A percentile compares a stretch with the other conserved stretches of the same genome.
phyloP scores from a whole-genome alignment of 768 basidiomycete species.

The Kwoniella pini region DNA sequence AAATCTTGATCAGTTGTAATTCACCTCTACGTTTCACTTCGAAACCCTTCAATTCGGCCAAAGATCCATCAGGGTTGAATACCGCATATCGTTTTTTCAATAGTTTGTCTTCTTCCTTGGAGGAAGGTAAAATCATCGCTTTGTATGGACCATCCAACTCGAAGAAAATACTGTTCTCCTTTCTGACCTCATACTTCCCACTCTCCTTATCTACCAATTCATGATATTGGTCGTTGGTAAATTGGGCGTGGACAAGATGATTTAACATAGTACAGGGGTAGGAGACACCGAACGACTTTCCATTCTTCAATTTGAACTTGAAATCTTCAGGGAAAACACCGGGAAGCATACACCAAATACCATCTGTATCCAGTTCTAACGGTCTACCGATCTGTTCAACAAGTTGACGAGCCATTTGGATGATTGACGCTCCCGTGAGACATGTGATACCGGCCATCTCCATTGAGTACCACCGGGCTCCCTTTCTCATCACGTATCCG shows the following conservation, averaged over 20 bases:
- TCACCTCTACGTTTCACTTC: constrained; percentile 98
- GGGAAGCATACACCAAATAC: constrained; percentile 99
- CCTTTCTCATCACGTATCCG: constrained; percentile 99
- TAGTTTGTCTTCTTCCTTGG: constrained; percentile 98
- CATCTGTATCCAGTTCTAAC: constrained; percentile 95
- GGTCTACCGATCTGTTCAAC: constrained; percentile 98
- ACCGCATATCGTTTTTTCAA: constrained; percentile 99
- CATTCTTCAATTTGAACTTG: constrained; percentile 83
- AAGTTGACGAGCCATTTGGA: constrained; percentile 95
- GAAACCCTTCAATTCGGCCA: constrained; percentile 99
- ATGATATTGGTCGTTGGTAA: constrained; percentile 98
- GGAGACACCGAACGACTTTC: constrained; percentile 84
- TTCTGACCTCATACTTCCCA: constrained; percentile 80
- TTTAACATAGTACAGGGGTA: constrained; percentile 99
- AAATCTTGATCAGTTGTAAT: constrained; percentile 97
- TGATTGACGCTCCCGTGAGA: constrained; percentile 93
- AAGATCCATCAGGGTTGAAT: constrained; percentile 93
- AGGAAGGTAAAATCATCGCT: constrained; percentile 98
- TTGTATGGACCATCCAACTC: constrained; percentile 98
- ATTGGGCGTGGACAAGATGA: constrained; percentile 89
- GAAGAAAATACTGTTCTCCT: constrained; percentile 99
- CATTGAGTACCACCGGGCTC: constrained; percentile 99
- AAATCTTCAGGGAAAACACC: constrained; percentile 98
- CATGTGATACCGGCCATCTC: constrained; percentile 99
- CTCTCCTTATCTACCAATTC: constrained; percentile 75